These are phyloP conservation scores for Ogataea allantospora DNA, from an alignment of 805 yeast species.

Conservation along the genomic window DNA sequence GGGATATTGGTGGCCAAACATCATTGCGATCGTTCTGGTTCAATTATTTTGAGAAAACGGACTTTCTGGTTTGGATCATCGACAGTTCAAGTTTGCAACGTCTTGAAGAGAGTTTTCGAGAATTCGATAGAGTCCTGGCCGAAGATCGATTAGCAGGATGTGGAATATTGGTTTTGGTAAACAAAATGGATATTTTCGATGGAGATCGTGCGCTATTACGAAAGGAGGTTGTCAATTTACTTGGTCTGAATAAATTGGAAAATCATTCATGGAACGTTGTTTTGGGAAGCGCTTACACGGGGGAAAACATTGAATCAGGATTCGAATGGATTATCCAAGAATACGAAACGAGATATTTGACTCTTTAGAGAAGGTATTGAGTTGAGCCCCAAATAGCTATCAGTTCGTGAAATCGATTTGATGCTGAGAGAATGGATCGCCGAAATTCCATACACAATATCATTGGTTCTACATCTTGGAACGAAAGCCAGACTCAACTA, in stretches of 20 bases:
- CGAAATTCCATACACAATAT: slow-evolving; percentile 73
- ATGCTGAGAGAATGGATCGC: slow-evolving; percentile 60
- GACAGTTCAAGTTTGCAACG: slow-evolving; percentile 65
- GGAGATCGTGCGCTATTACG: slow-evolving; percentile 22
- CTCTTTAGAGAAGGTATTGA: slow-evolving; percentile 19
- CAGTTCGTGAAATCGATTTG: slow-evolving; percentile 38
- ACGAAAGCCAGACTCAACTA: slow-evolving; percentile 89
- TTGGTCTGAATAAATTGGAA: slow-evolving; percentile 34
- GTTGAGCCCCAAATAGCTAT: slow-evolving; percentile 34
- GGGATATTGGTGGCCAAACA: slow-evolving; percentile 90
- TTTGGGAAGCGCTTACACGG: slow-evolving; percentile 50
- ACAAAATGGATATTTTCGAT: slow-evolving; percentile 65
- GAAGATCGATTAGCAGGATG: slow-evolving; percentile 74
- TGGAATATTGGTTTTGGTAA: slow-evolving; percentile 64
- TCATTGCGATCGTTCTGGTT: slow-evolving; percentile 88
- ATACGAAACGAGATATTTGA: slow-evolving; percentile 36
- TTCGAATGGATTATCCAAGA: slow-evolving; percentile 45
- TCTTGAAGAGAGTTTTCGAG: slow-evolving; percentile 60
- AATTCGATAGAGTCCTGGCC: slow-evolving; percentile 57
- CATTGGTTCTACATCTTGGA: too few relatives aligned
- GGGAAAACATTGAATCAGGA: slow-evolving; percentile 39
- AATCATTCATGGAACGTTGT: slow-evolving; percentile 42
- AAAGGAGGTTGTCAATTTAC: slow-evolving; percentile 19
- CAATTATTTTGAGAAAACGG: slow-evolving; percentile 83
- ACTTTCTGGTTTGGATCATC: slow-evolving; percentile 81